Conservation (phyloP, 2,329 filamentous ascomycete species). For the Pseudogymnoascus destructans region DNA sequence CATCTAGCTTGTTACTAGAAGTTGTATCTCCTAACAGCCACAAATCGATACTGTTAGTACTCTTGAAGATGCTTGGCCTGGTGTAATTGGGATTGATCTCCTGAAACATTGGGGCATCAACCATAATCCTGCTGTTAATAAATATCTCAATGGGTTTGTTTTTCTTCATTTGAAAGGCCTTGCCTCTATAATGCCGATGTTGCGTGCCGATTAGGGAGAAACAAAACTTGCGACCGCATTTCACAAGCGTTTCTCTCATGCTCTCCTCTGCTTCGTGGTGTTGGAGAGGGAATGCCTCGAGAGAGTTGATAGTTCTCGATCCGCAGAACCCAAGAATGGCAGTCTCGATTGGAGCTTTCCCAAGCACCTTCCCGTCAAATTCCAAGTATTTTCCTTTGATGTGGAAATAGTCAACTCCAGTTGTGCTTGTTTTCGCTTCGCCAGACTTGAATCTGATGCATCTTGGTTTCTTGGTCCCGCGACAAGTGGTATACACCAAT, state of each 20-base stretch:
- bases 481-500: conserved; percentile 9
- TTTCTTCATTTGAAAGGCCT: conserved; percentile 25
- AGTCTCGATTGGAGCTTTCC: conserved; percentile 19
- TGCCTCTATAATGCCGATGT: conserved; percentile 24
- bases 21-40: not conserved
- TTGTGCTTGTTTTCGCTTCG: not conserved
- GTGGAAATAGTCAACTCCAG: conserved; percentile 11
- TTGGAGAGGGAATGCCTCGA: conserved; percentile 25
- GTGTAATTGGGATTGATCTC: conserved; percentile 22
- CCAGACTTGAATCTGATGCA: conserved; percentile 9
- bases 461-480: not conserved
- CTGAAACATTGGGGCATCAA: conserved; percentile 22
- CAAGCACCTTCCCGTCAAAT: conserved; percentile 23
- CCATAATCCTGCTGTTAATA: conserved; percentile 22
- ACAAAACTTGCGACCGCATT: conserved; percentile 23
- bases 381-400: conserved; percentile 20
- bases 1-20: not conserved
- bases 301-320: conserved; percentile 18
- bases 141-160: conserved; percentile 14
- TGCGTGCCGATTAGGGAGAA: conserved; percentile 20
- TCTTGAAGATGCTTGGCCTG: conserved; percentile 13
- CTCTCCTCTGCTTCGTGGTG: conserved; percentile 20
- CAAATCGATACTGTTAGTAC: not conserved
- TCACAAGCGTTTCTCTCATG: conserved; percentile 19
- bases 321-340: conserved; percentile 14